Conservation (phyloP, 768 basidiomycete species). For the Stropharia rugosoannulata region DNA sequence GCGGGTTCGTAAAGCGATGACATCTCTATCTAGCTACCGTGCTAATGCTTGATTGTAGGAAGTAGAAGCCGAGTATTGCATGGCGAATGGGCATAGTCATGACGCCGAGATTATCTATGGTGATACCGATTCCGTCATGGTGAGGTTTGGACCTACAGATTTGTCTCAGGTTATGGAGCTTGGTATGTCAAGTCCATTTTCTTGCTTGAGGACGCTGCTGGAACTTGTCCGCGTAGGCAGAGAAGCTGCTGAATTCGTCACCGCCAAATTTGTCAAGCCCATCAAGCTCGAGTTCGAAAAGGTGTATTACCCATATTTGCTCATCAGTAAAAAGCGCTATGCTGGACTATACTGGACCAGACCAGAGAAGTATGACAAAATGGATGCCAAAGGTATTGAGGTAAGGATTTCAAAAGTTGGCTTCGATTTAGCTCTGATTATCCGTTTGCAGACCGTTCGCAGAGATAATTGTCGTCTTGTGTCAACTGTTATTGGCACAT, state of each 20-base stretch:
- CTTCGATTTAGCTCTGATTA: background rate
- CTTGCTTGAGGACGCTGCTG: background rate
- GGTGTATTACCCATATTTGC: conserved; percentile 96
- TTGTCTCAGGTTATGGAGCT: conserved; percentile 86
- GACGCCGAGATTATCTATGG: conserved; percentile 97
- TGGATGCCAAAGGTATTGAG: conserved; percentile 99
- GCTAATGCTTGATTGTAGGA: conserved; percentile 42
- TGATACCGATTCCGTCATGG: conserved; percentile 99
- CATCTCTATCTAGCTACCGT: background rate
- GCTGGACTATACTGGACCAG: conserved; percentile 98
- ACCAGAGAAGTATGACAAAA: conserved; percentile 95
- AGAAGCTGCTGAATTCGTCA: conserved; percentile 91
- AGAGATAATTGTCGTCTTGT: conserved; percentile 99
- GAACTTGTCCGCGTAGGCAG: conserved; percentile 52
- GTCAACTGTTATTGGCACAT: conserved; percentile 97
- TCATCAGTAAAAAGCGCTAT: conserved; percentile 99
- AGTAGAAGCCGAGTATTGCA: conserved; percentile 85
- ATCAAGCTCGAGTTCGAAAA: conserved; percentile 99
- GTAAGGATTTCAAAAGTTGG: conserved; percentile 38
- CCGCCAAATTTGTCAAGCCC: conserved; percentile 87
- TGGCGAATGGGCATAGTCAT: conserved; percentile 81
- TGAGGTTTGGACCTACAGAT: conserved; percentile 91
- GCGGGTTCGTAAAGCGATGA: conserved; percentile 45
- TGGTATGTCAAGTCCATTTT: conserved; percentile 45
- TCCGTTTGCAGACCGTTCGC: conserved; percentile 76